phyloP scores from a whole-genome alignment of 2,329 filamentous ascomycete genomes.

The Fusarium sp. region DNA sequence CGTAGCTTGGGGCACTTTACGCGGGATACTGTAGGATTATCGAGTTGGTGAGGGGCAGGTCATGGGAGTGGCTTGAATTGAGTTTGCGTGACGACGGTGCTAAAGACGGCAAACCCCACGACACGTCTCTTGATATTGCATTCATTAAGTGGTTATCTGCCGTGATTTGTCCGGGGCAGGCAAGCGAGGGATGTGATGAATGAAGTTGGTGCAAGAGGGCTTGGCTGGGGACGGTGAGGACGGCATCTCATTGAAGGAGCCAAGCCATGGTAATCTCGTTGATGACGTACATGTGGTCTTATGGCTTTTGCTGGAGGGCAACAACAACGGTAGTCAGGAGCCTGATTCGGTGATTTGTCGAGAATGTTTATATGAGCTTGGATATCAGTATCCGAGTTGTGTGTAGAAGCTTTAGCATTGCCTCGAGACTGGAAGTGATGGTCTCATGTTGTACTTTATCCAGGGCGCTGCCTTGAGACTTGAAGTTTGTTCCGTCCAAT shows the following conservation, averaged over 20 bases:
- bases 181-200: background rate
- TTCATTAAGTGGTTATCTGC: background rate
- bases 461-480: background rate
- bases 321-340: background rate
- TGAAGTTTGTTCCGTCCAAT: background rate
- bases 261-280: background rate
- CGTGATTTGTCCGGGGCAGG: background rate
- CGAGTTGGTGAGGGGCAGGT: background rate
- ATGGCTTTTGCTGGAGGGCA: background rate
- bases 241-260: background rate
- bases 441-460: too few relatives aligned
- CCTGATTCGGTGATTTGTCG: background rate
- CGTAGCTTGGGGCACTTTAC: background rate
- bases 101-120: conserved; percentile 6
- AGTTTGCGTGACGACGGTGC: conserved; percentile 5
- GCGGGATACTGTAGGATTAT: background rate
- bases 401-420: background rate
- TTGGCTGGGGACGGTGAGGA: conserved; percentile 1
- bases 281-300: background rate
- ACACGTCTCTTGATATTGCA: background rate
- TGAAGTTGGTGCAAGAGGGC: background rate
- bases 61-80: conserved; percentile 14
- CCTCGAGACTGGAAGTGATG: background rate
- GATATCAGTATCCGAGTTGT: background rate
- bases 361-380: background rate